Conservation (phyloP, 805 yeast genomes). For the Starmerella gropengiesseri region DNA sequence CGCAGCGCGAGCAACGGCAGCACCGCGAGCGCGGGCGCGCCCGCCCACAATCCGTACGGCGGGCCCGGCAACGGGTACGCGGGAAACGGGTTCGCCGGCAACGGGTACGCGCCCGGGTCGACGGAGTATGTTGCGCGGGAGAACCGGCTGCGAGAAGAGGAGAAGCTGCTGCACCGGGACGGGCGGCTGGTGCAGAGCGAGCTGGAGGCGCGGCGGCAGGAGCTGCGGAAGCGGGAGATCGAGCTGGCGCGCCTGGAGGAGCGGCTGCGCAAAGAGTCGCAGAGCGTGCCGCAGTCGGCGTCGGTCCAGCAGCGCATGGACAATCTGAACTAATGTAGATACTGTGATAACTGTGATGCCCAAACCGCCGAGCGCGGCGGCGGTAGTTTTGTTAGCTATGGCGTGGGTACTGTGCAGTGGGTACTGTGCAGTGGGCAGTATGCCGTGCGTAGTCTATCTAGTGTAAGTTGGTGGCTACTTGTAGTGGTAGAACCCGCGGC, state of each 20-base stretch:
- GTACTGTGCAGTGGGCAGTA: too few relatives aligned
- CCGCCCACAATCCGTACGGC: background rate
- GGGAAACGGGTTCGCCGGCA: background rate
- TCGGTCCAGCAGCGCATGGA: constrained; percentile 33
- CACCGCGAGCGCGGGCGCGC: background rate
- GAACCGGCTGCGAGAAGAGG: constrained; percentile 80
- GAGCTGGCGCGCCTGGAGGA: constrained; percentile 75
- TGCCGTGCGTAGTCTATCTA: too few relatives aligned
- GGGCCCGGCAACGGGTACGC: background rate
- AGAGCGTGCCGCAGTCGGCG: constrained; percentile 33
- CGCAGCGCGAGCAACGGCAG: constrained; percentile 5
- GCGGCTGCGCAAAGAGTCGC: constrained; percentile 49
- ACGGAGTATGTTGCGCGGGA: constrained; percentile 54
- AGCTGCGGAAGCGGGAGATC: constrained; percentile 70
- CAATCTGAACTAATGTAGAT: constrained; percentile 12
- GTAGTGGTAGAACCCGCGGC: constrained; percentile 36
- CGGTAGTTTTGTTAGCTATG: too few relatives aligned
- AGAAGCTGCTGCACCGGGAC: constrained; percentile 73
- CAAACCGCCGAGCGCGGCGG: too few relatives aligned
- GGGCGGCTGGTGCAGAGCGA: constrained; percentile 87
- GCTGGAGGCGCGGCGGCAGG: constrained; percentile 66
- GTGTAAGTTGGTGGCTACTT: background rate
- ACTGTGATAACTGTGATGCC: background rate
- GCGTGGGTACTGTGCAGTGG: too few relatives aligned
- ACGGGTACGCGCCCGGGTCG: background rate